Percentiles rank a stretch among this genome's conserved stretches.
phyloP scores from a whole-genome alignment of 1,284 basidiomycete species.

The Cryptococcus sp. region DNA sequence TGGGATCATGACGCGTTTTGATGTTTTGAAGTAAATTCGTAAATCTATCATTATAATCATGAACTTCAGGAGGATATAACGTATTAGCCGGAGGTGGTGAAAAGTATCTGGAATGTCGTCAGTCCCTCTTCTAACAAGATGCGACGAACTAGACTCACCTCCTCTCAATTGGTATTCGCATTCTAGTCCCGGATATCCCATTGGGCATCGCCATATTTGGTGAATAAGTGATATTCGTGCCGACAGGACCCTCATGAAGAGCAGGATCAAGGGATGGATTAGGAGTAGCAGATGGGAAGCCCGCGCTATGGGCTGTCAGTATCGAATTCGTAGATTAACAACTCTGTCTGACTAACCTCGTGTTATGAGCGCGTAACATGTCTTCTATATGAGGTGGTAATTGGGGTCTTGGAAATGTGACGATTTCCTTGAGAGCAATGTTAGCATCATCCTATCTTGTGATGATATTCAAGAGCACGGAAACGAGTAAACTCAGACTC shows the following conservation, averaged over 20 bases:
- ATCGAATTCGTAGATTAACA: not conserved
- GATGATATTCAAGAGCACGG: not conserved
- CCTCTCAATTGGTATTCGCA: conserved; percentile 47
- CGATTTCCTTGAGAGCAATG: conserved; percentile 64
- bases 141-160: conserved; percentile 22
- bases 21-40: conserved; percentile 83
- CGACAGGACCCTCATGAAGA: conserved; percentile 38
- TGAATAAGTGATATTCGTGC: conserved; percentile 11
- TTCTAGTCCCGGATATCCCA: conserved; percentile 7
- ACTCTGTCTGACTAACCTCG: not conserved
- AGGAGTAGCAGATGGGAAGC: conserved; percentile 42
- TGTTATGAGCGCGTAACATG: conserved; percentile 53
- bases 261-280: conserved; percentile 46
- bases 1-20: conserved; percentile 93
- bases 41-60: conserved; percentile 89
- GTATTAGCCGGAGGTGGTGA: conserved; percentile 62
- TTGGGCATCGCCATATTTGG: conserved; percentile 1
- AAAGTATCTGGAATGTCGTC: conserved; percentile 65
- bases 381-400: conserved; percentile 65
- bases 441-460: not conserved
- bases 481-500: conserved; percentile 25
- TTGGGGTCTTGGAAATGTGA: conserved; percentile 71
- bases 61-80: conserved; percentile 85
- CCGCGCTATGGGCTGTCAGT: not conserved
- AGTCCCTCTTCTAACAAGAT: not conserved